These are phyloP conservation scores for Cryphonectria japonica DNA, from an alignment of 2,329 filamentous ascomycete genomes.

Conservation along the genomic window DNA sequence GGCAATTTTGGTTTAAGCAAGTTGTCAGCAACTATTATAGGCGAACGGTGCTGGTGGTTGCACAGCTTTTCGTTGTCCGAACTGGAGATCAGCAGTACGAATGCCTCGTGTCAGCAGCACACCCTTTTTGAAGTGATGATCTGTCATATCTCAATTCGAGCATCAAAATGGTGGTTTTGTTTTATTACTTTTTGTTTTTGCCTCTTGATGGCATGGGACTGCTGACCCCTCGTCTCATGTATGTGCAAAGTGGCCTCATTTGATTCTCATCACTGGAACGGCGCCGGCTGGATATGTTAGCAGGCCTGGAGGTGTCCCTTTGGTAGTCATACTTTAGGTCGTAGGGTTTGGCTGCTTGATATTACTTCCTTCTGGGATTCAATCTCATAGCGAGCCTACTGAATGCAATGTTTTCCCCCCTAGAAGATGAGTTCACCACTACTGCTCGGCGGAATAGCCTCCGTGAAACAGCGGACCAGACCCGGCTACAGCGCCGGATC, in stretches of 20 bases:
- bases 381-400: neutral
- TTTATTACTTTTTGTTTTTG: neutral
- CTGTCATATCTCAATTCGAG: neutral
- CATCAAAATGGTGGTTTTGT: neutral
- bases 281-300: neutral
- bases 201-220: neutral
- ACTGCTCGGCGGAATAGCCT: neutral
- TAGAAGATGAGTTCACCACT: neutral
- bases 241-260: conserved; percentile 1
- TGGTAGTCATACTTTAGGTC: neutral
- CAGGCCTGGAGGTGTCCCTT: neutral
- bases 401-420: no score
- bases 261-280: neutral
- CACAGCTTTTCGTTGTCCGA: neutral
- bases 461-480: neutral
- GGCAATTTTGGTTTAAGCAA: neutral
- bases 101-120: conserved; percentile 1
- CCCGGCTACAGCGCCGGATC: neutral
- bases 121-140: neutral
- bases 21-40: neutral
- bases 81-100: neutral
- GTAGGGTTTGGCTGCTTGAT: neutral
- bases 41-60: neutral
- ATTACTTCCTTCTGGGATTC: neutral
- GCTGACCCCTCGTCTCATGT: neutral